These are phyloP conservation scores for Alternaria sp. DNA, from an alignment of 2,329 filamentous ascomycete species.

Conservation along the genomic window DNA sequence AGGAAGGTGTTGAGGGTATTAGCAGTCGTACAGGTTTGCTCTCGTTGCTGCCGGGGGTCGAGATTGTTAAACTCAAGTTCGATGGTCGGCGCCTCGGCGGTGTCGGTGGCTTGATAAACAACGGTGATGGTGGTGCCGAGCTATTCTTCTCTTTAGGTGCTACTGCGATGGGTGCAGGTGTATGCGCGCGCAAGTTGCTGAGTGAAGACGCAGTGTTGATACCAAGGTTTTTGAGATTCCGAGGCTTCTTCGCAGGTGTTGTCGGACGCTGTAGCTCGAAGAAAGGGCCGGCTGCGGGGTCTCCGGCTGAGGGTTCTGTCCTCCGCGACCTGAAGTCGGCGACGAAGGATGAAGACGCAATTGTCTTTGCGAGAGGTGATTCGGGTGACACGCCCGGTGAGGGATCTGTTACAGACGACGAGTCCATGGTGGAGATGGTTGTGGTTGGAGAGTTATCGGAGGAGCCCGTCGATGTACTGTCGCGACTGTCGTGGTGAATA, in stretches of 20 bases:
- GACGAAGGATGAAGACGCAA: constrained; percentile 73
- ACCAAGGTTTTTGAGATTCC: constrained; percentile 84
- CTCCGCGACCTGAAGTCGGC: constrained; percentile 59
- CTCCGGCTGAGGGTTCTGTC: constrained; percentile 52
- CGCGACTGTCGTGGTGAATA: constrained; percentile 71
- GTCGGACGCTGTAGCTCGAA: constrained; percentile 59
- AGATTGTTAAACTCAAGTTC: constrained; percentile 75
- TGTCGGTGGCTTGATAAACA: constrained; percentile 81
- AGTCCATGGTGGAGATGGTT: constrained; percentile 90
- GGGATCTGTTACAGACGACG: constrained; percentile 85
- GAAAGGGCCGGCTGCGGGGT: constrained; percentile 59
- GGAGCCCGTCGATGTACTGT: constrained; percentile 85
- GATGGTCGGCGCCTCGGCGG: constrained; percentile 76
- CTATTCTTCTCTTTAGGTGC: constrained; percentile 56
- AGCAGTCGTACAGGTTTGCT: constrained; percentile 64
- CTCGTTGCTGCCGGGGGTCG: constrained; percentile 68
- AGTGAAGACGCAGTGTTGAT: constrained; percentile 70
- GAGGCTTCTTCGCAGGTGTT: constrained; percentile 70
- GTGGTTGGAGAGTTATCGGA: constrained; percentile 95
- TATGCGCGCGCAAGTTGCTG: constrained; percentile 55
- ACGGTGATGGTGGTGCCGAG: constrained; percentile 74
- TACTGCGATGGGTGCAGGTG: constrained; percentile 61
- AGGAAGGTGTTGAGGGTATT: constrained; percentile 66
- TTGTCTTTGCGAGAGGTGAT: constrained; percentile 78
- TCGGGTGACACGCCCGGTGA: constrained; percentile 91